Evolutionary conservation across 2,329 filamentous ascomycete genomes (phyloP), one percentile per base, ranked within the genome.

Genomic region (Nothopassalora personata): DNA sequence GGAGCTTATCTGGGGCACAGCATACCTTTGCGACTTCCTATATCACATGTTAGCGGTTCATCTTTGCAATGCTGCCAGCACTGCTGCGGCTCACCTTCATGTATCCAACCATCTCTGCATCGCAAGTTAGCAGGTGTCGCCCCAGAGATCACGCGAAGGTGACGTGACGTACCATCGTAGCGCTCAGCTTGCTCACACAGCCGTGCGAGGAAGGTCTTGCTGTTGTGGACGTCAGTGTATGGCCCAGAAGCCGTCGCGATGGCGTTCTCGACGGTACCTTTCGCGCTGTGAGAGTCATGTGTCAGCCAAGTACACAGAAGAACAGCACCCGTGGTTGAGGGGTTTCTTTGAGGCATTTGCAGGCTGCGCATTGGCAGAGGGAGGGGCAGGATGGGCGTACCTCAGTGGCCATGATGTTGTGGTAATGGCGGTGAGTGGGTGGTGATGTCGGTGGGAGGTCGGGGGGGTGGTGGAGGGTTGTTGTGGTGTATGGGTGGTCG

Each of bases 141-240:
- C 48, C 54, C 48, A 28, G 31, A 39, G 28, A 54, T 48, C 51
- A 55, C 47, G 39, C 48, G 28, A 31, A 28, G 30, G 59, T 69
- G 66, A 76, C 83, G 58, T 69, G 66, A 76, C 83, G 78, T 77
- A 86, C 84, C 94, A 93, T 99, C 93, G 82, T 99, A 99, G 77
- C 93, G 93, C 86, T 97, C 94, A 77, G 94, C 94, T 87, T 99
- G 94, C 90, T 97, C 94, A 85, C 94, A 97, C 77, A 99, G 91
- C 83, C 94, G 88, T 80, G 94, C 94, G 79, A 97, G 91, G 86
- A 97, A 97, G 77, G 94, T 97, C 88, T 97, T 97, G 89, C 91
- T 96, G 78, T 76, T 94, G 77, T 76, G 66, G 61, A 39, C 46
- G 62, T 70, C 60, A 69, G 65, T 62, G 51, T 31, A 47, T 23